These are phyloP conservation scores for Mucor plumbeus DNA, from an alignment of 371 early-diverging fungal species.

Conservation along the genomic window DNA sequence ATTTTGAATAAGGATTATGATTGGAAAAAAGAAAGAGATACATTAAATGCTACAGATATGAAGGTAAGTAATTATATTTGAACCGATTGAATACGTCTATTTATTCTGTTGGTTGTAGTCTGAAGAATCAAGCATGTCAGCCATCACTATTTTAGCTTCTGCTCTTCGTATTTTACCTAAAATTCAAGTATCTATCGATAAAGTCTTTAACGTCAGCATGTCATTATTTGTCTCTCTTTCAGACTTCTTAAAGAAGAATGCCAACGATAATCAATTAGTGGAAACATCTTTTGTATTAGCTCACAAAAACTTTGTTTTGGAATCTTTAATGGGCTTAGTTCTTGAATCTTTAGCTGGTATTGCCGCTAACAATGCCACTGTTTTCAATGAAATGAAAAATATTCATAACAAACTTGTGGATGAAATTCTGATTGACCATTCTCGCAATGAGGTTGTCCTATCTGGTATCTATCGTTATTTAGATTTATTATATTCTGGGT, in stretches of 20 bases:
- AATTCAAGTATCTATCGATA: constrained; percentile 49
- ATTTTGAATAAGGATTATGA: constrained; percentile 46
- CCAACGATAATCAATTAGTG: constrained; percentile 36
- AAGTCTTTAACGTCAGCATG: constrained; percentile 41
- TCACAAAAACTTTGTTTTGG: constrained; percentile 58
- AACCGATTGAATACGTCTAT: too few species aligned
- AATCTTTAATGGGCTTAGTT: constrained; percentile 57
- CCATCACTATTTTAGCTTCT: constrained; percentile 19
- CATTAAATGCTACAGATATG: constrained; percentile 46
- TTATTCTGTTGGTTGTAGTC: background rate
- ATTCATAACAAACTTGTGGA: constrained; percentile 41
- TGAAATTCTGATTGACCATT: constrained; percentile 48
- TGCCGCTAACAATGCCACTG: constrained; percentile 31
- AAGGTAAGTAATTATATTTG: constrained; percentile 29
- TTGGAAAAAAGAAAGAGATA: constrained; percentile 60
- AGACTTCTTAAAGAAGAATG: constrained; percentile 37
- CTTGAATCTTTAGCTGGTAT: constrained; percentile 57
- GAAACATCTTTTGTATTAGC: constrained; percentile 55
- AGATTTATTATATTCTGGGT: constrained; percentile 57
- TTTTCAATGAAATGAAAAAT: constrained; percentile 20
- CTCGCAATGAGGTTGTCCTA: constrained; percentile 63
- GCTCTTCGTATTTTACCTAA: constrained; percentile 59
- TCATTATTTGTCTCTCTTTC: constrained; percentile 47
- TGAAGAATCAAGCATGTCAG: constrained; percentile 18
- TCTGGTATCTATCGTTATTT: constrained; percentile 60